A percentile compares a stretch with the other conserved stretches of the same genome.
These are phyloP conservation scores for Saccharomycopsis hybrid DNA, from an alignment of 1,139 yeast species.

Conservation along the genomic window DNA sequence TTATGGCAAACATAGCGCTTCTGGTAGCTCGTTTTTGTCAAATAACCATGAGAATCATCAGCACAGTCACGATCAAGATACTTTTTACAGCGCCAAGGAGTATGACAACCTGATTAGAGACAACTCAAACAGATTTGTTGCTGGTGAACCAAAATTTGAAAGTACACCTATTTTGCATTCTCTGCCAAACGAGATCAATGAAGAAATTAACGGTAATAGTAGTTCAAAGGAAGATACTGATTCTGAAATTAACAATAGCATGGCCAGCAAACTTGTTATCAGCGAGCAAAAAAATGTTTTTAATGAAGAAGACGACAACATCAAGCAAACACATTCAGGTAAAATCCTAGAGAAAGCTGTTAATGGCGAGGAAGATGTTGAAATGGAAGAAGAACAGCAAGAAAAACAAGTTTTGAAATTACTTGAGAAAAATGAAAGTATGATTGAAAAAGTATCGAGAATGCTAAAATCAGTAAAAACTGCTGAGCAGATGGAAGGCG, in stretches of 20 bases:
- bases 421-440: neutral
- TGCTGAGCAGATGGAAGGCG: neutral
- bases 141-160: too few species aligned
- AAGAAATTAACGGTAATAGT: neutral
- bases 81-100: too few species aligned
- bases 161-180: too few species aligned
- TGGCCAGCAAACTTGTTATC: slow-evolving; percentile 14
- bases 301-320: neutral
- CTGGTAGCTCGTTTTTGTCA: too few species aligned
- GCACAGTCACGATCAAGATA: too few species aligned
- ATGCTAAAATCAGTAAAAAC: neutral
- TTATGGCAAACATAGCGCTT: too few species aligned
- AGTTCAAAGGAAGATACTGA: slow-evolving; percentile 18
- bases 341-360: neutral
- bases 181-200: neutral
- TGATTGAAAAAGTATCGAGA: neutral
- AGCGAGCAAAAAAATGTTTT: neutral
- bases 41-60: too few species aligned
- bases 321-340: neutral
- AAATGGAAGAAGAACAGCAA: neutral
- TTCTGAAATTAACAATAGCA: slow-evolving; percentile 17
- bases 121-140: too few species aligned
- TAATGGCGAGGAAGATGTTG: neutral
- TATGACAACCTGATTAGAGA: too few species aligned
- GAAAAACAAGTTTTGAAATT: too few species aligned